Evolutionary conservation across 2,329 filamentous ascomycete genomes (phyloP), one percentile per base, ranked within the genome.

Genomic region (Xylariaceae sp.): DNA sequence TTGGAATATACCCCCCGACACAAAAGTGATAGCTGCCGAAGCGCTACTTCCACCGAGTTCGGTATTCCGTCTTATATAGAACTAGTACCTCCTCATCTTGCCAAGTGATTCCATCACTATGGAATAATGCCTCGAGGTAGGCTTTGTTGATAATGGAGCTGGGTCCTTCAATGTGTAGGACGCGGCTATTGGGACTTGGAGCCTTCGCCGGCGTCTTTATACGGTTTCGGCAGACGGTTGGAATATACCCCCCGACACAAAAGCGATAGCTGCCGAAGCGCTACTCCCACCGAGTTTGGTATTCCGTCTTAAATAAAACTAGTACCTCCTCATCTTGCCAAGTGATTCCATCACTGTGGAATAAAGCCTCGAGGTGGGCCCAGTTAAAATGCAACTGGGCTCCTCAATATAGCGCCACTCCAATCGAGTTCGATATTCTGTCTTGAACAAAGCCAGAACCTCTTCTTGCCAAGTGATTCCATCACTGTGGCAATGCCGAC

Each of bases 391-490:
- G 0, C 40, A 39, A 0, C 60, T 58, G 2, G 72, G 69, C 0
- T 80, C 80, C 5, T 72, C 73, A 64, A 83, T 73, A 52, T 79
- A 83, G 10, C 74, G 71, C 59, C 75, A 79, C 69, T 81, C 79
- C 13, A 79, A 57, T 2, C 75, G 70, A 0, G 59, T 58, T 37
- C 42, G 37, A 5, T 2, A 62, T 32, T 48, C 51, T 32, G 51
- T 51, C n/a, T 13, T 41, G 12, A 61, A 19, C 0, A 74, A 64
- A 16, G 65, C 60, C 2, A 68, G 58, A 50, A 79, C 65, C 45
- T 67, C 62, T 55, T 77, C 54, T 60, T 82, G 70, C 58, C 75
- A 83, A 2, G 67, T 65, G 51, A 81, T 75, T 12, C 19, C 16
- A 21, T 72, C 69, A 5, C 47, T 47, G 2, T 55, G 47, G 61